Base-by-base conservation (phyloP, 179 eudicot genomes). In the Silene coronaria region DNA sequence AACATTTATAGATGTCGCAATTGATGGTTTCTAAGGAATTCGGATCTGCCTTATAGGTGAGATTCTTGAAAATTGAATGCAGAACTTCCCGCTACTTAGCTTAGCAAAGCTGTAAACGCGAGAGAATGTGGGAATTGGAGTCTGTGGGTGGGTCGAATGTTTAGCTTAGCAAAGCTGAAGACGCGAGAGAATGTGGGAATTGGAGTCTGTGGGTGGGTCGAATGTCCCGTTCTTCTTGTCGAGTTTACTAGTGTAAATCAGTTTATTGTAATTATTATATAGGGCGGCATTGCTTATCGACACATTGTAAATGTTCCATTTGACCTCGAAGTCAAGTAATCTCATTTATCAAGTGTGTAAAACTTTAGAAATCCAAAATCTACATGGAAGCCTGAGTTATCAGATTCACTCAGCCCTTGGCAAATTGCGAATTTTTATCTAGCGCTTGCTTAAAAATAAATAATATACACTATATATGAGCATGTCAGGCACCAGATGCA, bases 201-300 rank as follows among this genome's bases (percentile, higher is more conserved):
- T 14, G 17, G 6, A 24, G 26, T 22, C 21, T 60, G 6, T 22
- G 58, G 12, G 76, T 17, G 17, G 14, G 11, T 8, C 2, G 38
- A 21, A 8, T 30, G 9, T 6, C 11, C 28, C 17, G 3, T 65
- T 65, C 30, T 4, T 22, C 30, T 51, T 69, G 21, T 17, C 27
- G 5, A 46, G 42, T 8, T 13, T 38, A n/a, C n/a, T n/a, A n/a
- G n/a, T n/a, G n/a, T n/a, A n/a, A n/a, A n/a, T n/a, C n/a, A n/a
- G n/a, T n/a, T n/a, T n/a, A n/a, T n/a, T 26, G 3, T 14, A 23
- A 13, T 36, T 46, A 64, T n/a, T n/a, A n/a, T n/a, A n/a, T n/a
- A n/a, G n/a, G n/a, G n/a, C n/a, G n/a, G 10, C 22, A 26, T 21
- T 76, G 74, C 74, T 59, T 69, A 16, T 63, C n/a, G 27, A 67